Evolutionary conservation across 148 eudicot species (phyloP).

Genomic region (Vaccinium vitisidaea): DNA sequence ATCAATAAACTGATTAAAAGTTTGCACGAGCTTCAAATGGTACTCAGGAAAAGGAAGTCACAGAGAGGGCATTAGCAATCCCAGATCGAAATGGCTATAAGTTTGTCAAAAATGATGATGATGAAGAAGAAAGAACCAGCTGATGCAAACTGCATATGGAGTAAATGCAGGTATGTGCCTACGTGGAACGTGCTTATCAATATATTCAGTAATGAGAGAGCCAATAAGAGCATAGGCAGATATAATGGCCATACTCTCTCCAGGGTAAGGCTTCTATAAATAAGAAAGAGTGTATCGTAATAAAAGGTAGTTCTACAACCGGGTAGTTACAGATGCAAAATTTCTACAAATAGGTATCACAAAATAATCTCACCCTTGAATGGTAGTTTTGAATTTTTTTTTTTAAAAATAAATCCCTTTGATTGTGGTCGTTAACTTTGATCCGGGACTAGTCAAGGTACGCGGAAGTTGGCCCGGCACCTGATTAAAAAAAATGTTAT

Average conservation of each 20-base stretch:
- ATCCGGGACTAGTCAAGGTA: too few relatives aligned
- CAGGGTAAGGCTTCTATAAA: neutral
- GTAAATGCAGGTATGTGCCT: neutral
- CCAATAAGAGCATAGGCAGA: neutral
- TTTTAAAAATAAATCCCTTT: too few relatives aligned
- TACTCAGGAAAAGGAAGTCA: neutral
- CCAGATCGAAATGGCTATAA: neutral
- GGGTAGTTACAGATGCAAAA: neutral
- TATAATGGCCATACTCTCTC: neutral
- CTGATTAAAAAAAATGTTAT: too few relatives aligned
- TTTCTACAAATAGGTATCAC: too few relatives aligned
- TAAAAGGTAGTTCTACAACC: neutral
- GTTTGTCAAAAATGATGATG: neutral
- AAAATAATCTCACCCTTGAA: too few relatives aligned
- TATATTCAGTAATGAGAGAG: neutral
- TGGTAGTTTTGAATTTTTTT: too few relatives aligned
- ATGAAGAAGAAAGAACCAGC: neutral
- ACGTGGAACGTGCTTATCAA: neutral
- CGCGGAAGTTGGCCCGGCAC: too few relatives aligned
- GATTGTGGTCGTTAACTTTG: too few relatives aligned
- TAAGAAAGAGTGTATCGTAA: neutral
- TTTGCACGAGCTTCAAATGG: neutral
- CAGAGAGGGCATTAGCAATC: neutral
- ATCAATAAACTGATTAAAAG: neutral
- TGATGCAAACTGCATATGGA: neutral